Evolutionary conservation across 306 rosid species (phyloP), one percentile per base, ranked within the genome.

Genomic region (Hippophae tibetana): DNA sequence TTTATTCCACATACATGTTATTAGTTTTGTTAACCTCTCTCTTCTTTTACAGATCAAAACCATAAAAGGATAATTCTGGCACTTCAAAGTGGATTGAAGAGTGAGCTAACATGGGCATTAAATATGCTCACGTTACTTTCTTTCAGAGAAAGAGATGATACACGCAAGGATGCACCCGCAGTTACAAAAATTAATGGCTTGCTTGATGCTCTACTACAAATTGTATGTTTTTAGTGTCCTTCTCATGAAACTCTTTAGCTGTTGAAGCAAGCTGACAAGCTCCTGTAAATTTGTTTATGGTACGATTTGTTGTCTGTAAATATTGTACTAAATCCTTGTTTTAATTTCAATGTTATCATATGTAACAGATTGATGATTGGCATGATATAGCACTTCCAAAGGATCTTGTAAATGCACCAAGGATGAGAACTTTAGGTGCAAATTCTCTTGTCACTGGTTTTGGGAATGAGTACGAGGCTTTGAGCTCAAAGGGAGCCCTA

Each of bases 131-230:
- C 94, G 3, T 48, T 88, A 10, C 97, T 93, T 53, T 93, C 99
- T 46, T 93, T 93, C 61, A 93, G 85, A 72, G 99, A 92, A 54
- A 92, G 84, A 77, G 99, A 93, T 67, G 99, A 93, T 52, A 72
- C 79, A 80, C 95, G 97, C 52, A 86, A 58, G 77, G 99, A 88
- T 49, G 67, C 97, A 18, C 75, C 88, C 45, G 86, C 99, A 23
- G 89, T 93, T 1, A 73, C 99, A 0, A 93, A 89, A 80, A 86
- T 88, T 66, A 92, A 89, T 2, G 90, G 97, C 47, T 80, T 93
- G 84, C 97, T 93, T 45, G 99, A 93, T 80, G 97, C 99, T 25
- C 88, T 93, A 45, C 99, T 93, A 27, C 89, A 83, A 84, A 88
- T 88, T 78, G 99, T 93, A 88, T 48, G 99, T 78, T 64, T 54